phyloP scores from a whole-genome alignment of 2,329 filamentous ascomycete genomes.

The Epichloe elymi region DNA sequence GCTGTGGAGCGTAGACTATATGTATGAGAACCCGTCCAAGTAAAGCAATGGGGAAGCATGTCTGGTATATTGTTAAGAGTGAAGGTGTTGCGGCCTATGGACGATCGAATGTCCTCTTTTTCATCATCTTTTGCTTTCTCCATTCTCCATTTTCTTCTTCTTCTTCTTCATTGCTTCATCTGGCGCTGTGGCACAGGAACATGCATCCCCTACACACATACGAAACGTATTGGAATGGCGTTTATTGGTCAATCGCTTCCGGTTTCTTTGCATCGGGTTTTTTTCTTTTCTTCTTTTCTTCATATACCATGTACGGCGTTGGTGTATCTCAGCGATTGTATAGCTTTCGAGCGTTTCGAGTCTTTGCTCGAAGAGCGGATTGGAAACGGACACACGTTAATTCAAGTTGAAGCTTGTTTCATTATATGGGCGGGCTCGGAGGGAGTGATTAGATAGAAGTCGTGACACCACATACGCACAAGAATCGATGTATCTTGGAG shows the following conservation, averaged over 20 bases:
- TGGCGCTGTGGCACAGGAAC: neutral
- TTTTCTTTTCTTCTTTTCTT: neutral
- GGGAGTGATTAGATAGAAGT: neutral
- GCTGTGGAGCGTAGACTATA: constrained; percentile 48
- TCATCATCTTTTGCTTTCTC: neutral
- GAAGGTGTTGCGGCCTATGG: no score
- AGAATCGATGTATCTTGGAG: neutral
- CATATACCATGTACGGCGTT: neutral
- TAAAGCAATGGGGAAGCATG: constrained; percentile 6
- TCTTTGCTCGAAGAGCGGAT: neutral
- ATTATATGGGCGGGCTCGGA: neutral
- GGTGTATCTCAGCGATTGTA: neutral
- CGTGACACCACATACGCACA: neutral
- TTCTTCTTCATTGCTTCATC: neutral
- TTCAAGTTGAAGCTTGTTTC: neutral
- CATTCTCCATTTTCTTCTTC: no score
- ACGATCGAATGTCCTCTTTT: neutral
- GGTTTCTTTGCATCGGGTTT: no score
- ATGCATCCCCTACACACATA: neutral
- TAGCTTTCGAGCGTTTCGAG: neutral
- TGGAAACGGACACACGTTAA: neutral
- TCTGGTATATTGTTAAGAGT: neutral
- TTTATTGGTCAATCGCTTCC: neutral
- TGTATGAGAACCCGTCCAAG: constrained; percentile 31
- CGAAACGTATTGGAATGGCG: neutral